These are phyloP conservation scores for Oryza glaberrima DNA, from an alignment of 176 grass and related monocot species.

Conservation along the genomic window DNA sequence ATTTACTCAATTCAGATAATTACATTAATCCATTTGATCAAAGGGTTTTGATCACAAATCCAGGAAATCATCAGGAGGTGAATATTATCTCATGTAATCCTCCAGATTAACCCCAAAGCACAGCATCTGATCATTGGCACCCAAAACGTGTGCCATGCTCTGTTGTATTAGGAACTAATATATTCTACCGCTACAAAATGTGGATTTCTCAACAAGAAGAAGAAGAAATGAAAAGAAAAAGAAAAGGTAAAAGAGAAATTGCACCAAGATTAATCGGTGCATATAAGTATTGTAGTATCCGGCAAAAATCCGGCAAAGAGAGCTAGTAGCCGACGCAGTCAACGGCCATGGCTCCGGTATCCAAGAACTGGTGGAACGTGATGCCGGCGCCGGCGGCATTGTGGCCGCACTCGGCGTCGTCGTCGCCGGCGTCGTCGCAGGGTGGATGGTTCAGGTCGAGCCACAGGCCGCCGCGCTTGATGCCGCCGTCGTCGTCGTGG, in stretches of 20 bases:
- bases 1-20: slow-evolving; percentile 19
- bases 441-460: slow-evolving; percentile 61
- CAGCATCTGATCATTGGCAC: slow-evolving; percentile 20
- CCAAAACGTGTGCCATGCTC: slow-evolving; percentile 15
- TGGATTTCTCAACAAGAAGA: slow-evolving; percentile 37
- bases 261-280: neutral
- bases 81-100: slow-evolving; percentile 33
- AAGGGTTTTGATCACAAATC: slow-evolving; percentile 37
- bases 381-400: neutral
- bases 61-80: slow-evolving; percentile 16
- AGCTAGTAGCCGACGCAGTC: slow-evolving; percentile 58
- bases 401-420: slow-evolving; percentile 33
- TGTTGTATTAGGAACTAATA: slow-evolving; percentile 30
- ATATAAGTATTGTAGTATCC: neutral
- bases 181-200: slow-evolving; percentile 43
- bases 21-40: slow-evolving; percentile 28
- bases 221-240: slow-evolving; percentile 6
- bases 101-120: slow-evolving; percentile 29
- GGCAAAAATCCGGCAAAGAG: slow-evolving; percentile 30
- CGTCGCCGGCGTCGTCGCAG: neutral
- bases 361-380: slow-evolving; percentile 61
- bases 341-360: slow-evolving; percentile 36
- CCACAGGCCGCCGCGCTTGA: slow-evolving; percentile 36
- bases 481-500: neutral
- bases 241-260: neutral